These are phyloP conservation scores for Coemansia sp. DNA, from an alignment of 192 early-diverging fungal genomes.

Conservation along the genomic window DNA sequence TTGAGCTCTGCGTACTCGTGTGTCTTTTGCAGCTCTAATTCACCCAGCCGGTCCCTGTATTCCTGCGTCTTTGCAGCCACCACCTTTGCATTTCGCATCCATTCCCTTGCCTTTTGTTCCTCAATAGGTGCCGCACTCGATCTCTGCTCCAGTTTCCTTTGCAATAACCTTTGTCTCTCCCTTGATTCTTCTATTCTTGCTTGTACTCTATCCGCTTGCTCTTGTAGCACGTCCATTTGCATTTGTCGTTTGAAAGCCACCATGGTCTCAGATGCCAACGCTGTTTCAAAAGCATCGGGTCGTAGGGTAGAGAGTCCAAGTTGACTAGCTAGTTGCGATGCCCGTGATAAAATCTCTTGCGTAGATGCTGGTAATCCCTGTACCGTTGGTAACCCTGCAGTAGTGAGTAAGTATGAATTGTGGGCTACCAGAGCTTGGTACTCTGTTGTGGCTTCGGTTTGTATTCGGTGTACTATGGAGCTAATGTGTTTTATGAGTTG, in stretches of 20 bases:
- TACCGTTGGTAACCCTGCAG: too few relatives aligned
- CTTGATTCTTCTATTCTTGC: slow-evolving; percentile 13
- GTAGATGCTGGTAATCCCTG: too few relatives aligned
- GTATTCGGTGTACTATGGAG: slow-evolving; percentile 7
- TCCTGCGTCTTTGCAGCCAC: slow-evolving; percentile 32
- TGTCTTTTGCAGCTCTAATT: neutral
- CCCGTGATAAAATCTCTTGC: too few relatives aligned
- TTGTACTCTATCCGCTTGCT: neutral
- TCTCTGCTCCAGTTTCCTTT: slow-evolving; percentile 15
- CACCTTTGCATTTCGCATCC: slow-evolving; percentile 39
- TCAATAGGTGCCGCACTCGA: slow-evolving; percentile 16
- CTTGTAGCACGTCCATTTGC: neutral
- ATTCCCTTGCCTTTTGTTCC: slow-evolving; percentile 47
- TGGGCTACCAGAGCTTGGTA: slow-evolving; percentile 19
- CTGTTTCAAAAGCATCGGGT: slow-evolving; percentile 28
- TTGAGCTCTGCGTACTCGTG: slow-evolving; percentile 25
- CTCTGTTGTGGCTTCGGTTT: slow-evolving; percentile 23
- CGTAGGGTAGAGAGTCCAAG: slow-evolving; percentile 20
- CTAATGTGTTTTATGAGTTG: neutral
- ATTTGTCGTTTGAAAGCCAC: slow-evolving; percentile 9
- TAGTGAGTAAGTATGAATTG: neutral
- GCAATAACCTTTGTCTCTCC: slow-evolving; percentile 15
- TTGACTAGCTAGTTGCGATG: slow-evolving; percentile 11
- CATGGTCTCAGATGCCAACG: slow-evolving; percentile 19
- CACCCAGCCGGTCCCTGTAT: slow-evolving; percentile 23